Base-by-base conservation (phyloP, 768 basidiomycete species). In the Termitomyces sp. region DNA sequence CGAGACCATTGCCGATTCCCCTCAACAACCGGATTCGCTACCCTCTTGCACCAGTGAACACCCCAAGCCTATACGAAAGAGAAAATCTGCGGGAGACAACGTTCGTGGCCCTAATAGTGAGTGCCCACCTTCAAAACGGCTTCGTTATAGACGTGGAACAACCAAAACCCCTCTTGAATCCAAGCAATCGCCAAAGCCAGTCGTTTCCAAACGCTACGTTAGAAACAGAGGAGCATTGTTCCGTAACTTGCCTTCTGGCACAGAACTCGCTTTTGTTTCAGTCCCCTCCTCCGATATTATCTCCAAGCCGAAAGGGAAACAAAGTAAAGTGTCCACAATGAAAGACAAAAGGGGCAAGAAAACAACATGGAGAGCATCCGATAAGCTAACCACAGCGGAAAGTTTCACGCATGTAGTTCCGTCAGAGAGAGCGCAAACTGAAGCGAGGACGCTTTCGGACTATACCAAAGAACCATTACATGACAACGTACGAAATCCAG, bases 211-310 rank as follows among this genome's bases (percentile, higher is more conserved):
- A 56, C 73, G 68, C 58, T 70, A 69, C 58, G 66, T 66, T 3
- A 73, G 69, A 60, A 73, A 72, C 61, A 68, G 63, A 18, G 70
- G 71, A 36, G 62, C 63, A 26, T 69, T 75, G 6, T 72, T 76
- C 30, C 68, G 73, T 20, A 43, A 40, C 4, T 55, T 50, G 35
- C 14, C 56, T 14, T 53, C 53, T 18, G 53, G 40, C 53, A 49
- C 52, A 2, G 57, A 54, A 6, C 55, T 72, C 36, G 68, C 75
- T 56, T 71, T 69, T 40, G 73, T 70, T 47, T 71, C 73, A 26
- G 62, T 63, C 9, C 52, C 61, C n/a, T 44, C 57, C 5, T 43
- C 63, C 16, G 43, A 57, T 50, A 12, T 48, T 46, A 20, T 43
- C 33, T 24, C 40, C 45, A 46, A 53, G 28, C 30, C 38, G 18